phyloP scores from a whole-genome alignment of 352 stramenopile species.

The Proteromonas lacertae region DNA sequence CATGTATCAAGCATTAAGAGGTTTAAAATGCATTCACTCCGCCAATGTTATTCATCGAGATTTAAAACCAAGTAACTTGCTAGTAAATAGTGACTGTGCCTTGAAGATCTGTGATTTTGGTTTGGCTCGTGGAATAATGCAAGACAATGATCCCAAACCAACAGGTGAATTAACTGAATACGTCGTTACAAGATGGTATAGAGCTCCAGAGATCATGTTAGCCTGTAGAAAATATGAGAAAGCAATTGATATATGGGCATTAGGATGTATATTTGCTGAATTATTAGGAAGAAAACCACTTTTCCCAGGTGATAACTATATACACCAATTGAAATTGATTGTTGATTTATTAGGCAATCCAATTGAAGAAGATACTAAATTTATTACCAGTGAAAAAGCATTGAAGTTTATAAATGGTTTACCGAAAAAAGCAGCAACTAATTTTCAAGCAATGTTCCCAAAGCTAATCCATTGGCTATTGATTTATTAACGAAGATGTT shows the following conservation, averaged over 20 bases:
- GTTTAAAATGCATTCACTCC: constrained; percentile 1
- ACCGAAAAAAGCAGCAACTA: constrained; percentile 7
- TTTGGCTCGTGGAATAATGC: not conserved
- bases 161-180: constrained; percentile 1
- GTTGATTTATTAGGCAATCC: not conserved
- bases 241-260: constrained; percentile 47
- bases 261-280: constrained; percentile 41
- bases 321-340: not conserved
- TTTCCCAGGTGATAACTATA: not conserved
- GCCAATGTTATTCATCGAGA: constrained; percentile 1
- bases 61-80: constrained; percentile 1
- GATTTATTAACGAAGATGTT: constrained; percentile 59
- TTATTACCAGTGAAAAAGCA: constrained; percentile 69
- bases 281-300: not conserved
- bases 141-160: not conserved
- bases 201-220: constrained; percentile 48
- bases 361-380: constrained; percentile 47
- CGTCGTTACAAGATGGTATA: constrained; percentile 28
- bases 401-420: constrained; percentile 39
- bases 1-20: constrained; percentile 1
- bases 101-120: constrained; percentile 1
- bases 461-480: constrained; percentile 23
- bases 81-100: not conserved
- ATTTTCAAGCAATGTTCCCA: constrained; percentile 19
- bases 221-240: constrained; percentile 14